Evolutionary conservation across 2,329 filamentous ascomycete genomes (phyloP).

Genomic region (Fusarium subglutinans): DNA sequence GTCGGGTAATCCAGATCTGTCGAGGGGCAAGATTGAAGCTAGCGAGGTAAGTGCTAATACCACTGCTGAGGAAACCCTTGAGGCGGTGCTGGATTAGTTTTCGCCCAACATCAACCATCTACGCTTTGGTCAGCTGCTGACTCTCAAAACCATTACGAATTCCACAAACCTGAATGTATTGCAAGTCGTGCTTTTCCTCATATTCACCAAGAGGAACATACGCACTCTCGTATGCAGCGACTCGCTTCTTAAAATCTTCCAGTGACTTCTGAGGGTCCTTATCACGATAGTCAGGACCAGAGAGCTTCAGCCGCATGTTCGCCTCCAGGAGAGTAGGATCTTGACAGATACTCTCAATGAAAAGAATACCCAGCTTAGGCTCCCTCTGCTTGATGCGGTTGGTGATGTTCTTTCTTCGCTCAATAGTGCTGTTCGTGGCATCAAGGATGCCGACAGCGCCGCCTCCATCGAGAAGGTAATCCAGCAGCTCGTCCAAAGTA

Average conservation of each 20-base stretch:
- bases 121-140: constrained; percentile 39
- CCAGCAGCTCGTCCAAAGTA: constrained; percentile 89
- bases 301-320: constrained; percentile 97
- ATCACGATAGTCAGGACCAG: constrained; percentile 93
- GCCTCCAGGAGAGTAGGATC: constrained; percentile 87
- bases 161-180: constrained; percentile 79
- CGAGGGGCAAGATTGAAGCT: constrained; percentile 96
- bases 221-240: constrained; percentile 91
- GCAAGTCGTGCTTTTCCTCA: constrained; percentile 89
- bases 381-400: constrained; percentile 84
- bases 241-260: constrained; percentile 90
- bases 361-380: constrained; percentile 89
- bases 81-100: constrained; percentile 93
- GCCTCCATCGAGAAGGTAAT: constrained; percentile 83
- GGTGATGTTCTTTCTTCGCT: constrained; percentile 84
- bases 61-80: constrained; percentile 88
- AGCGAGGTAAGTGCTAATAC: constrained; percentile 92
- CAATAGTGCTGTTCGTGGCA: constrained; percentile 94
- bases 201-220: constrained; percentile 91
- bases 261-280: constrained; percentile 89
- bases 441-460: constrained; percentile 96
- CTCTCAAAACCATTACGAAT: not conserved
- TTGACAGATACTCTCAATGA: constrained; percentile 93
- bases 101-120: constrained; percentile 96
- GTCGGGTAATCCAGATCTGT: constrained; percentile 97